A percentile compares a stretch with the other conserved stretches of the same genome.
Conservation (phyloP, 495 filamentous ascomycete genomes). For the Aspergillus baeticus region DNA sequence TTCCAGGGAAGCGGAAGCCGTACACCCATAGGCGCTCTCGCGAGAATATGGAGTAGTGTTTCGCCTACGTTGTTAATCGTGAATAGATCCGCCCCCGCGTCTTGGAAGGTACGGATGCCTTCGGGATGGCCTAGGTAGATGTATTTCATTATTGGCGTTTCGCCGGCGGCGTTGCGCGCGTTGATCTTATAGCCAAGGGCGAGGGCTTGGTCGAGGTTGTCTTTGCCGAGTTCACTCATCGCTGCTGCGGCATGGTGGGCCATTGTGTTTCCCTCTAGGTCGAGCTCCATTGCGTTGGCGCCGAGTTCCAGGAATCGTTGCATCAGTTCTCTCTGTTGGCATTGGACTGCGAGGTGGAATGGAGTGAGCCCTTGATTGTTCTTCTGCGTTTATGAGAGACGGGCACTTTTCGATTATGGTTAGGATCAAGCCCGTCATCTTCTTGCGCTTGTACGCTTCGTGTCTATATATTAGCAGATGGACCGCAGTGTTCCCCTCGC, state of each 20-base stretch:
- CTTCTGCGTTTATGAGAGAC: not conserved
- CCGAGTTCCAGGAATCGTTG: not conserved
- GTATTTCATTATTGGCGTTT: not conserved
- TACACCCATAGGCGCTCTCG: not conserved
- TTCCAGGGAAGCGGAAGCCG: too few relatives aligned
- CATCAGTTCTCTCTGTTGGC: not conserved
- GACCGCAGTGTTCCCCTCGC: not conserved
- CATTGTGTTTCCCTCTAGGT: slow-evolving; percentile 1
- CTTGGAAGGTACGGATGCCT: not conserved
- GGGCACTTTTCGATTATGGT: not conserved
- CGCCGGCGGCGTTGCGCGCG: not conserved
- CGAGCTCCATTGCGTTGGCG: not conserved
- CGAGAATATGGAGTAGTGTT: not conserved
- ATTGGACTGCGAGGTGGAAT: not conserved
- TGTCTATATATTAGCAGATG: not conserved
- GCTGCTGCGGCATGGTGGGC: not conserved
- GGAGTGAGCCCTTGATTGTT: not conserved
- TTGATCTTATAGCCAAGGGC: not conserved
- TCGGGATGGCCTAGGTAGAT: not conserved
- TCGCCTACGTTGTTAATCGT: not conserved
- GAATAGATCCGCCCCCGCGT: not conserved
- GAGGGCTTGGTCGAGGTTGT: not conserved
- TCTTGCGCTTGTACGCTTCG: too few relatives aligned
- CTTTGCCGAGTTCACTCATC: not conserved
- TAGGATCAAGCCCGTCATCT: too few relatives aligned